A percentile compares a stretch with the other conserved stretches of the same genome.
phyloP scores from a whole-genome alignment of 345 rosid species.

The Pistacia vera region DNA sequence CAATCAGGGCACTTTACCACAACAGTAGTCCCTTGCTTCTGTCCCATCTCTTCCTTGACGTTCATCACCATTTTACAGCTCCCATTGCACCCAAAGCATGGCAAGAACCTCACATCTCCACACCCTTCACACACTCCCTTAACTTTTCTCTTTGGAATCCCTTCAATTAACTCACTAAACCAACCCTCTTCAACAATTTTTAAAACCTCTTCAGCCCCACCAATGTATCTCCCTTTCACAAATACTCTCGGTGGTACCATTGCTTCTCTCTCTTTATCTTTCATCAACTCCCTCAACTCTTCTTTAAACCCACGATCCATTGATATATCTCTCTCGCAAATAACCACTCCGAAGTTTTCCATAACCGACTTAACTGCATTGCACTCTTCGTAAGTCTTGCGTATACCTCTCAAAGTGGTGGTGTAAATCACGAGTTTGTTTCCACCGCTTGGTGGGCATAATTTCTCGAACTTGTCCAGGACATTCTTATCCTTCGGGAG shows the following conservation, averaged over 20 bases:
- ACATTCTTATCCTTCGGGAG: not conserved
- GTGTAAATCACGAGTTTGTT: slow-evolving; percentile 73
- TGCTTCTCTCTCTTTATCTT: slow-evolving; percentile 28
- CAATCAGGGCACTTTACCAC: slow-evolving; percentile 70
- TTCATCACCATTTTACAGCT: slow-evolving; percentile 58
- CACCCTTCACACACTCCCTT: slow-evolving; percentile 63
- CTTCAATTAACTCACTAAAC: slow-evolving; percentile 56
- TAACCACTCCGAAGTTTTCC: slow-evolving; percentile 50
- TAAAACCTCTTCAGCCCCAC: slow-evolving; percentile 83
- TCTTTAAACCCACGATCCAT: slow-evolving; percentile 79
- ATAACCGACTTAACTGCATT: slow-evolving; percentile 59
- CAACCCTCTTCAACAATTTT: slow-evolving; percentile 66
- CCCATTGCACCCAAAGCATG: slow-evolving; percentile 78
- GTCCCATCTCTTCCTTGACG: slow-evolving; percentile 20
- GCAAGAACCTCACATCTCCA: slow-evolving; percentile 70
- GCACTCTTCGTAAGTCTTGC: slow-evolving; percentile 84
- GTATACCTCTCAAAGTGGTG: slow-evolving; percentile 73
- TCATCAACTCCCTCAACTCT: slow-evolving; percentile 57
- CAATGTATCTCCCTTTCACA: slow-evolving; percentile 76
- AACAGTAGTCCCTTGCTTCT: slow-evolving; percentile 29
- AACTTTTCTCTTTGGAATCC: slow-evolving; percentile 47
- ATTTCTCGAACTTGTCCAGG: slow-evolving; percentile 32
- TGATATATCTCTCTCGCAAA: slow-evolving; percentile 79
- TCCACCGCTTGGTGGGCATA: slow-evolving; percentile 67
- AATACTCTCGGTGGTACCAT: slow-evolving; percentile 72